Conservation (phyloP, 2,329 filamentous ascomycete genomes). For the Colletotrichum sp. region DNA sequence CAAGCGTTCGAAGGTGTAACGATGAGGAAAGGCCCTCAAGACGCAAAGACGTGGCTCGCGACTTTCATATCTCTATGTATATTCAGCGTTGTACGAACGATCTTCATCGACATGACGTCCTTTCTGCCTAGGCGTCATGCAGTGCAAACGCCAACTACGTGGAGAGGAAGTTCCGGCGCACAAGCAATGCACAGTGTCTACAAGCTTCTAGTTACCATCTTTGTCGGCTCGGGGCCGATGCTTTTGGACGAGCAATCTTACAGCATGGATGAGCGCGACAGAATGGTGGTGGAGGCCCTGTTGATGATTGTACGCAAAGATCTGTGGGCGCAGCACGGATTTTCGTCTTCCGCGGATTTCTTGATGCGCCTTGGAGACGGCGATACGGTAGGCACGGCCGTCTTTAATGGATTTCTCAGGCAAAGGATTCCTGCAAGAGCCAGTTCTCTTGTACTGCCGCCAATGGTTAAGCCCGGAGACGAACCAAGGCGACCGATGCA, state of each 20-base stretch:
- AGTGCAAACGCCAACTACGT: neutral
- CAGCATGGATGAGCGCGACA: constrained; percentile 50
- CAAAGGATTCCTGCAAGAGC: constrained; percentile 22
- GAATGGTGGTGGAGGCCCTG: constrained; percentile 46
- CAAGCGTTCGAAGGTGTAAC: constrained; percentile 56
- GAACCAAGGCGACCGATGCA: constrained; percentile 41
- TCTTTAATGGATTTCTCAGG: constrained; percentile 16
- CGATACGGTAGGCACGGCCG: constrained; percentile 37
- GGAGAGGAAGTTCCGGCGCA: neutral
- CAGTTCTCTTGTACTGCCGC: constrained; percentile 34
- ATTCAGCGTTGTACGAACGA: constrained; percentile 60
- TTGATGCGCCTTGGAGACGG: constrained; percentile 53
- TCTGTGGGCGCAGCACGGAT: constrained; percentile 51
- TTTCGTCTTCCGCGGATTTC: constrained; percentile 55
- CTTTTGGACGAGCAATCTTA: constrained; percentile 48
- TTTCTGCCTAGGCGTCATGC: constrained; percentile 24
- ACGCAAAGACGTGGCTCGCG: constrained; percentile 54
- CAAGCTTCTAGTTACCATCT: constrained; percentile 55
- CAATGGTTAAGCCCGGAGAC: constrained; percentile 34
- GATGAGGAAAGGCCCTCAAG: constrained; percentile 40
- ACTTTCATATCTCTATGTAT: constrained; percentile 61
- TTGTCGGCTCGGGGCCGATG: constrained; percentile 48
- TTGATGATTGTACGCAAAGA: constrained; percentile 52
- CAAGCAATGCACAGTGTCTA: constrained; percentile 53
- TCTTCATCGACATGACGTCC: constrained; percentile 53